Percentiles rank a stretch among this genome's conserved stretches.
phyloP scores from a whole-genome alignment of 306 rosid species.

The Neltuma alba region DNA sequence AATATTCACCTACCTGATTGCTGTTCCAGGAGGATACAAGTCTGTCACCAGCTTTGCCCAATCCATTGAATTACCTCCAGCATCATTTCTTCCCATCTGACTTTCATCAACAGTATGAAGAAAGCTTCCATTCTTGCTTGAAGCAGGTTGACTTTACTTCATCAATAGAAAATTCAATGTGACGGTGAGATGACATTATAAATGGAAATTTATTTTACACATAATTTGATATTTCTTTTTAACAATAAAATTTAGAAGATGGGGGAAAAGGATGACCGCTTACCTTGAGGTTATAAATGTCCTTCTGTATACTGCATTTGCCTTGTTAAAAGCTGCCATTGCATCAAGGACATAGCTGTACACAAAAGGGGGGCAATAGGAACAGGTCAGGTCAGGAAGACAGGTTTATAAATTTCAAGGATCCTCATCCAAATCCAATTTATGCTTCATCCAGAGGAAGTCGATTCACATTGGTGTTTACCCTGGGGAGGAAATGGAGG shows the following conservation, averaged over 20 bases:
- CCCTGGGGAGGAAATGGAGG: constrained; percentile 94
- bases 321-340: constrained; percentile 57
- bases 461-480: constrained; percentile 43
- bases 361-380: constrained; percentile 14
- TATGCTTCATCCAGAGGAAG: constrained; percentile 22
- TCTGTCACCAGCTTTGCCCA: constrained; percentile 83
- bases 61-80: constrained; percentile 49
- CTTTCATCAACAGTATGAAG: constrained; percentile 53
- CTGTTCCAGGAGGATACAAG: constrained; percentile 67
- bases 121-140: constrained; percentile 70
- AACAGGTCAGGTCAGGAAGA: constrained; percentile 26
- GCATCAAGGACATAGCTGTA: constrained; percentile 81
- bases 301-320: constrained; percentile 45
- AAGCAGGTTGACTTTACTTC: constrained; percentile 95
- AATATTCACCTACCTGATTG: constrained; percentile 57
- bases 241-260: constrained; percentile 19
- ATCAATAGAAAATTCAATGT: constrained; percentile 52
- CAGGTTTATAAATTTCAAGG: constrained; percentile 8
- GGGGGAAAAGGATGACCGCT: constrained; percentile 33
- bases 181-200: constrained; percentile 46
- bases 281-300: constrained; percentile 59
- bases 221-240: constrained; percentile 24
- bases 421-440: constrained; percentile 26
- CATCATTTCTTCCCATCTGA: constrained; percentile 46
- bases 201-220: constrained; percentile 28